Evolutionary conservation across 441 rosid genomes (phyloP), one percentile per base, ranked within the genome.

Genomic region (Mallotus repandus): DNA sequence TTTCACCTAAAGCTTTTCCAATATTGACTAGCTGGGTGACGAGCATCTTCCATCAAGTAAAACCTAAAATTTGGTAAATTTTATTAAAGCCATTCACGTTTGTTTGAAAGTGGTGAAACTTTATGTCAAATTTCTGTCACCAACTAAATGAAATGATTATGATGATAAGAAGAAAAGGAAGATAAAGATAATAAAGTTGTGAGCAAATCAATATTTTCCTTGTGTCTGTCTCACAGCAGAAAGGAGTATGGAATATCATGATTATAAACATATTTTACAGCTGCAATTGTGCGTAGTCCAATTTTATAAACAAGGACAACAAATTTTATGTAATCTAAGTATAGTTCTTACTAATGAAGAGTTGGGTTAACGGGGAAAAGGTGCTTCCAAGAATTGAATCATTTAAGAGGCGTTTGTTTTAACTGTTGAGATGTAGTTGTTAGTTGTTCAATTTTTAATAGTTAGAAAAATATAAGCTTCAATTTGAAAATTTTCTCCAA

Each of bases 121-220:
- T 73, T 55, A 79, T 53, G 77, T 79, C 81, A 68, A 21, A 21
- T 68, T 45, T 79, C 29, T 16, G 14, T 41, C 67, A 55, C 46
- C 67, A 18, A 32, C 45, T 25, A 71, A 25, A 29, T 25, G 35
- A 58, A 16, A 32, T 25, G 35, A 58, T 21, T 18, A 32, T 54
- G 25, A 16, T 9, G 55, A 22, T 22, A 66, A 45, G 21, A 29
- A 45, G 45, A 13, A 56, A 21, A 56, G 9, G 5, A 14, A 4
- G 25, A 55, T 35, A 38, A 38, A 41, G 66, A 61, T 61, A 7
- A 61, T 61, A 35, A 61, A 32, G 65, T 59, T 13, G 15, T 41
- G 19, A 63, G 22, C 48, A 63, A 46, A 65, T 19, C 19, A 38
- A 19, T 19, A 32, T 15, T 49, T 60, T 32, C 32, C 15, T 25